Evolutionary conservation across 257 asterid species (phyloP), one percentile per base, ranked within the genome.

Genomic region (Mentha longifolia): DNA sequence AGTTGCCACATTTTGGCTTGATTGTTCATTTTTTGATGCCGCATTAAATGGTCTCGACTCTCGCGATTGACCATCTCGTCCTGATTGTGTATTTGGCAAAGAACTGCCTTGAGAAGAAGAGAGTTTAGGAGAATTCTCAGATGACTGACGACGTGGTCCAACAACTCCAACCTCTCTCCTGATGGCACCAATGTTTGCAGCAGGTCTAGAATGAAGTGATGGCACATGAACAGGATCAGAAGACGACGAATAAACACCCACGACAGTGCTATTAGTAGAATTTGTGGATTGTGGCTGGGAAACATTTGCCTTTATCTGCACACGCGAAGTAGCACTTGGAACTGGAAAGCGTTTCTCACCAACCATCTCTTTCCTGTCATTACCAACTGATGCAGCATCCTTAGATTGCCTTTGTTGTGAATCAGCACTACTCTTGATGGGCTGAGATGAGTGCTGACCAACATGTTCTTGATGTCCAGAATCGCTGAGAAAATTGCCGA

Each of bases 141-240:
- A 71, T 42, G 86, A 79, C 75, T 86, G 89, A 16, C 98, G 90
- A 19, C 96, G 91, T 51, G 95, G 88, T 51, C 99, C 98, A 71
- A 90, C 98, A 59, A 88, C 96, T 22, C 97, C 96, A 57, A 95
- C 97, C 77, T 95, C 98, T 77, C 99, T 88, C 76, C 83, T 88
- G 74, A 95, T 92, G 71, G 95, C 95, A 74, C 99, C 98, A 78
- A 89, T 82, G 74, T 84, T 92, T 71, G 94, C 85, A 57, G 97
- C 86, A 47, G 92, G 87, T 78, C 93, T 86, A 65, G 98, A 79
- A 78, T 88, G 89, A 67, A 75, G 97, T n/a, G 94, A 89, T 15
- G 98, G 99, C n/a, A 95, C 99, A 25, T 95, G 98, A 78, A 95
- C 94, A 73, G 98, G 99, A 73, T 95, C 98, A 45, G 86, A 85